phyloP scores from a whole-genome alignment of 2,329 filamentous ascomycete species.

The Cadophora malorum region DNA sequence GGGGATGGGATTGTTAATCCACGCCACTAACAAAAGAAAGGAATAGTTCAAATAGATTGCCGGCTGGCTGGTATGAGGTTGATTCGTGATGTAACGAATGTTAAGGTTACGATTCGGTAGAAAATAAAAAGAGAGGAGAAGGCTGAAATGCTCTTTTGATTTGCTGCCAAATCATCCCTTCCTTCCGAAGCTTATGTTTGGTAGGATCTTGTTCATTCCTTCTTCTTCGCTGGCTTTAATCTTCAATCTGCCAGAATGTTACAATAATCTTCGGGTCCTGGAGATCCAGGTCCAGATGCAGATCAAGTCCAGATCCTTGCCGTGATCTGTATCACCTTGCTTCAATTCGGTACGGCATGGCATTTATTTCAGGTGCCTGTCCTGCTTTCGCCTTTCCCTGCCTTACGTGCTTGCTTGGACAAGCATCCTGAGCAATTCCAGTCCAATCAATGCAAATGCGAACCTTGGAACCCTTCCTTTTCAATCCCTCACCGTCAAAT shows the following conservation, averaged over 20 bases:
- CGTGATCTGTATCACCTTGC: not conserved
- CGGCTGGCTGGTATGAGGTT: not conserved
- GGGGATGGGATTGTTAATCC: conserved; percentile 12
- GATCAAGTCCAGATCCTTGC: not conserved
- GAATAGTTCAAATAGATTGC: not conserved
- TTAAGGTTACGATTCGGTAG: not conserved
- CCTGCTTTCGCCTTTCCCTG: not conserved
- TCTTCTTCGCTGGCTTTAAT: conserved; percentile 1
- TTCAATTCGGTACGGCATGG: not conserved
- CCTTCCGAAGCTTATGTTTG: not conserved
- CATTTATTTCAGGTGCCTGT: conserved; percentile 12
- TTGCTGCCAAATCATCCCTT: not conserved
- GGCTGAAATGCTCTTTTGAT: not conserved
- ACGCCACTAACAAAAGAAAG: conserved; percentile 9
- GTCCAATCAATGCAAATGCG: conserved; percentile 14
- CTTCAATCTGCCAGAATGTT: not conserved
- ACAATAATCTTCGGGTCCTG: conserved; percentile 2
- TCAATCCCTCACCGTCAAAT: not conserved
- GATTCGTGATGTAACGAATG: conserved; percentile 3
- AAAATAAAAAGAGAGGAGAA: not conserved
- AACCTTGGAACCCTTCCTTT: not conserved
- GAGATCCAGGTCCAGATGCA: conserved; percentile 6
- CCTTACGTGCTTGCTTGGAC: not conserved
- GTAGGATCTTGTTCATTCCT: not conserved
- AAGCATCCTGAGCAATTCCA: conserved; percentile 12